phyloP scores from a whole-genome alignment of 768 basidiomycete species.

The Fibroporia radiculosa region DNA sequence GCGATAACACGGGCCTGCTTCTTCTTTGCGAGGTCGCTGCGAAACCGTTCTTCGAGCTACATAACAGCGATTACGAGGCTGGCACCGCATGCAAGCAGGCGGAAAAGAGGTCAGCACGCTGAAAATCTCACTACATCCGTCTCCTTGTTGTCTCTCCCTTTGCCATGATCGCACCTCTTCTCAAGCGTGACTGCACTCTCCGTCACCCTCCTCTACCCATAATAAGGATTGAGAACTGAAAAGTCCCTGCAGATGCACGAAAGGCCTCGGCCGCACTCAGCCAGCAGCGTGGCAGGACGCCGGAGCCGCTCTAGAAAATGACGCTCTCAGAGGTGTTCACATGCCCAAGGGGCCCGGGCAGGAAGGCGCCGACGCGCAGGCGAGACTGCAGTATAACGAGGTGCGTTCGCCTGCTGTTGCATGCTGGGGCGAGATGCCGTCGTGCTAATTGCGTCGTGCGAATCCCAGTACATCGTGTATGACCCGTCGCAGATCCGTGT shows the following conservation, averaged over 20 bases:
- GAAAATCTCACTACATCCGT: background rate
- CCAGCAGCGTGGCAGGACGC: slow-evolving; percentile 55
- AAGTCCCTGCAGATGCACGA: slow-evolving; percentile 35
- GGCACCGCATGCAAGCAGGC: slow-evolving; percentile 36
- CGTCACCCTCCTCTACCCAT: background rate
- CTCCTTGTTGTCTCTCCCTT: background rate
- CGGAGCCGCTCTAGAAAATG: slow-evolving; percentile 38
- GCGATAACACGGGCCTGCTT: slow-evolving; percentile 43
- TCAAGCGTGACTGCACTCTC: slow-evolving; percentile 1
- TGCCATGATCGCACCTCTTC: background rate
- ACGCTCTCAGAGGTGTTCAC: slow-evolving; percentile 41
- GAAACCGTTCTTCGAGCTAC: slow-evolving; percentile 45
- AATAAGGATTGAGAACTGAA: background rate
- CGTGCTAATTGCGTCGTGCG: background rate
- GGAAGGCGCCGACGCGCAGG: slow-evolving; percentile 22
- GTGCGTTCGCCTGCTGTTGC: slow-evolving; percentile 23
- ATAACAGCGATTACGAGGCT: slow-evolving; percentile 40
- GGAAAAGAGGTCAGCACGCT: slow-evolving; percentile 28
- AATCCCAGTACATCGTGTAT: slow-evolving; percentile 52
- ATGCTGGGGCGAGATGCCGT: background rate
- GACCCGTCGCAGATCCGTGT: slow-evolving; percentile 48
- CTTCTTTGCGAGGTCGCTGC: slow-evolving; percentile 55
- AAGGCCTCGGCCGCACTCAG: slow-evolving; percentile 45
- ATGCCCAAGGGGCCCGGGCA: slow-evolving; percentile 51
- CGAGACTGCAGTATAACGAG: slow-evolving; percentile 47